Evolutionary conservation across 2,329 filamentous ascomycete genomes (phyloP), one percentile per base, ranked within the genome.

Genomic region (Fusarium scirpi): DNA sequence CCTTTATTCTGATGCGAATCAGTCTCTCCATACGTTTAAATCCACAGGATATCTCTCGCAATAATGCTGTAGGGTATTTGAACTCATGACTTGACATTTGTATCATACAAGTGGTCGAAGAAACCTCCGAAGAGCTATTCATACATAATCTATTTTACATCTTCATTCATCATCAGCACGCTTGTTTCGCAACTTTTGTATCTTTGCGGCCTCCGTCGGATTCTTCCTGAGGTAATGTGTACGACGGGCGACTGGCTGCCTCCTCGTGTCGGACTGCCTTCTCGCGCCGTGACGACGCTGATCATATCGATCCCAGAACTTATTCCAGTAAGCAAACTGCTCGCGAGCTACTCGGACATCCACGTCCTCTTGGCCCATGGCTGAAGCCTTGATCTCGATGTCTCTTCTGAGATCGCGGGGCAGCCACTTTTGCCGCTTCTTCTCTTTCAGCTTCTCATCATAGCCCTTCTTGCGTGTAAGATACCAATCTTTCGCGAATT

Each of bases 241-340:
- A 53, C 18, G 49, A 38, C 49, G 49, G 24, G 24, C 6, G 34
- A 38, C 56, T 15, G 43, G 38, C 45, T 32, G 47, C 27, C 22
- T 57, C 25, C 18, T 20, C 16, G 3, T 6, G 6, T 25, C 32
- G 4, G 45, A 38, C 41, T 34, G 46, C 41, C 22, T 58, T 22
- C n/a, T 25, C 15, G 4, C 7, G 4, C 61, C 61, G 20, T 75
- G 72, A 4, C 47, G 44, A 4, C 32, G 53, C 48, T 76, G 74
- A 40, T 76, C 74, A 47, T 75, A 76, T 3, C 74, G 74, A 24
- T 72, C 73, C 67, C 74, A 76, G 46, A 76, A 72, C 44, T 65
- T 20, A 15, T 73, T 60, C 74, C 74, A 76, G 61, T 72, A 73
- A n/a, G 44, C 46, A n/a, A 62, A 63, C 15, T 66, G 65, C 48